These are phyloP conservation scores for Cynanchum wilfordii DNA, from an alignment of 257 asterid species.

Conservation along the genomic window DNA sequence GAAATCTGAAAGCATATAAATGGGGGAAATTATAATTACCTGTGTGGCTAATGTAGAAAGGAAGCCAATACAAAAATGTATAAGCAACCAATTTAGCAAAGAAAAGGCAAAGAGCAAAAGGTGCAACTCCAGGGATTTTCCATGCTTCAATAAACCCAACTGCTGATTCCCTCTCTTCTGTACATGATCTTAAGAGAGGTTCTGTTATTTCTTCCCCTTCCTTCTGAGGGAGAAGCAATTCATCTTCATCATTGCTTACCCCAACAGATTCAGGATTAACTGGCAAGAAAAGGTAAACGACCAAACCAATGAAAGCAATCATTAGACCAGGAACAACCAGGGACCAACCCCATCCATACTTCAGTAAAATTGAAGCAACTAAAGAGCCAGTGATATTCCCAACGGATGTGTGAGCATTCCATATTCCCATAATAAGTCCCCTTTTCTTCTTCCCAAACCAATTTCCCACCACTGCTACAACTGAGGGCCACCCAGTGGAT, in stretches of 20 bases:
- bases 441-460: constrained; percentile 97
- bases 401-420: constrained; percentile 96
- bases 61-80: constrained; percentile 91
- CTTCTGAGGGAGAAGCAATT: constrained; percentile 35
- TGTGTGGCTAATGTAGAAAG: constrained; percentile 93
- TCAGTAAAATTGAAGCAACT: constrained; percentile 72
- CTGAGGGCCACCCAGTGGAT: constrained; percentile 99
- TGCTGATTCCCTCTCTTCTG: constrained; percentile 41
- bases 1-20: not conserved
- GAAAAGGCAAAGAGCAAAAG: constrained; percentile 87
- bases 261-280: constrained; percentile 72
- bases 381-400: constrained; percentile 87
- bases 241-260: constrained; percentile 40
- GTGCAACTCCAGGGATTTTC: constrained; percentile 93
- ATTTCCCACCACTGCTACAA: constrained; percentile 91
- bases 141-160: constrained; percentile 88
- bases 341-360: constrained; percentile 99
- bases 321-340: constrained; percentile 74
- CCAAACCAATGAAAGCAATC: constrained; percentile 49
- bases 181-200: constrained; percentile 43
- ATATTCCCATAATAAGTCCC: constrained; percentile 96
- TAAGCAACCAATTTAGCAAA: constrained; percentile 91
- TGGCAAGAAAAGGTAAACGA: constrained; percentile 68
- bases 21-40: constrained; percentile 34
- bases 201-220: constrained; percentile 45